Conservation (phyloP, 108 stramenopile genomes). For the Fragilariopsis cylindrus region DNA sequence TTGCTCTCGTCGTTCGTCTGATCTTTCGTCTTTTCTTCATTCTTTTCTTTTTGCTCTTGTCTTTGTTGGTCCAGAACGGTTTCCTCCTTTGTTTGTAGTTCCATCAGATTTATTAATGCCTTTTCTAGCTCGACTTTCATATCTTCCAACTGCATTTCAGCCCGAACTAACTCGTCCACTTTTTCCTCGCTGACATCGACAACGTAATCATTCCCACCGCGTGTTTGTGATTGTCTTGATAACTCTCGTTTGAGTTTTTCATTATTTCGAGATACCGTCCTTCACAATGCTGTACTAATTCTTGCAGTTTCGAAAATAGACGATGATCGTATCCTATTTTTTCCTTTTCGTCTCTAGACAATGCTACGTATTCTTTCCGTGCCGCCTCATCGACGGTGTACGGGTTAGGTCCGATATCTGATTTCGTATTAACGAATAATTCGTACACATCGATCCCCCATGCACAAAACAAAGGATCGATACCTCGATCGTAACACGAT, state of each 20-base stretch:
- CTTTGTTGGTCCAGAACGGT: conserved; percentile 19
- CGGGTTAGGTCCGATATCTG: conserved; percentile 77
- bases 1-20: conserved; percentile 25
- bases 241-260: conserved; percentile 80
- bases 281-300: conserved; percentile 78
- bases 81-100: conserved; percentile 46
- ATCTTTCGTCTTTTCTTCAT: conserved; percentile 19
- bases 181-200: conserved; percentile 54
- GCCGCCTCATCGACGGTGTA: conserved; percentile 67
- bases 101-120: conserved; percentile 21
- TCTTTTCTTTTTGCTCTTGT: conserved; percentile 29
- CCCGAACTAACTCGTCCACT: conserved; percentile 58
- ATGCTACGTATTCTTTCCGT: conserved; percentile 55
- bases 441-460: conserved; percentile 91
- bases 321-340: conserved; percentile 73
- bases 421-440: conserved; percentile 88
- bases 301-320: conserved; percentile 69
- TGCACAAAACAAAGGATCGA: conserved; percentile 85
- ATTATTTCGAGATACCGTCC: conserved; percentile 72
- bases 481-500: conserved; percentile 82
- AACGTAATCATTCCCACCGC: conserved; percentile 55
- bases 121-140: conserved; percentile 37
- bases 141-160: conserved; percentile 56
- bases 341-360: conserved; percentile 79
- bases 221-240: conserved; percentile 51